These are phyloP conservation scores for Trametopsis cervina DNA, from an alignment of 768 basidiomycete species.

Conservation along the genomic window DNA sequence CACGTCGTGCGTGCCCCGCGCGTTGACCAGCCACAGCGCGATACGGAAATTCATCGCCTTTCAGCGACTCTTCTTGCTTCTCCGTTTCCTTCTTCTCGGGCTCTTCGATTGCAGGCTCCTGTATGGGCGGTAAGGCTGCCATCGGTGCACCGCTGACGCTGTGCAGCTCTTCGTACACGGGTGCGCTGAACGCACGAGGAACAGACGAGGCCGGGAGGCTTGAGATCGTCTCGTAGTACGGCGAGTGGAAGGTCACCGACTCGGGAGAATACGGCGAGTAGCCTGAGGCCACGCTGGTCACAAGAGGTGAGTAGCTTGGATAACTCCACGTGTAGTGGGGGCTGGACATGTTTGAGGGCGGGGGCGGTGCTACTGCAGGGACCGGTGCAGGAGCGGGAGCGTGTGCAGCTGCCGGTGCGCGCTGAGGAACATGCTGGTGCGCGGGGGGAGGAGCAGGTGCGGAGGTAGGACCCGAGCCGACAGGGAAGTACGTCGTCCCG, in stretches of 20 bases:
- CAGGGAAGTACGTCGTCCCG: conserved; percentile 22
- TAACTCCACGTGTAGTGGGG: conserved; percentile 5
- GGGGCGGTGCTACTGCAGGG: too few relatives aligned
- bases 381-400: too few relatives aligned
- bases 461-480: conserved; percentile 1
- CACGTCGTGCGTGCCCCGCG: conserved; percentile 33
- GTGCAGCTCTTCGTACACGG: conserved; percentile 6
- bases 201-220: conserved; percentile 3
- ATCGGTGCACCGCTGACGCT: conserved; percentile 4
- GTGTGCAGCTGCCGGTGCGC: too few relatives aligned
- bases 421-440: too few relatives aligned
- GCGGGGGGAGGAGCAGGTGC: conserved; percentile 9
- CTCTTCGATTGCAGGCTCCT: neutral
- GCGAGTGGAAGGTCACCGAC: conserved; percentile 11
- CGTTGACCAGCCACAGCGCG: conserved; percentile 25
- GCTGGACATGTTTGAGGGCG: conserved; percentile 5
- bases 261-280: conserved; percentile 13
- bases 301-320: conserved; percentile 5
- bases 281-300: conserved; percentile 5
- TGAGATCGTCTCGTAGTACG: conserved; percentile 8
- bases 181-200: conserved; percentile 4
- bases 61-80: neutral
- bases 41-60: conserved; percentile 23
- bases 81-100: neutral
- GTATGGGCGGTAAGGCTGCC: neutral